phyloP scores from a whole-genome alignment of 2,329 filamentous ascomycete genomes.

The Ilyonectria mors-panacis region DNA sequence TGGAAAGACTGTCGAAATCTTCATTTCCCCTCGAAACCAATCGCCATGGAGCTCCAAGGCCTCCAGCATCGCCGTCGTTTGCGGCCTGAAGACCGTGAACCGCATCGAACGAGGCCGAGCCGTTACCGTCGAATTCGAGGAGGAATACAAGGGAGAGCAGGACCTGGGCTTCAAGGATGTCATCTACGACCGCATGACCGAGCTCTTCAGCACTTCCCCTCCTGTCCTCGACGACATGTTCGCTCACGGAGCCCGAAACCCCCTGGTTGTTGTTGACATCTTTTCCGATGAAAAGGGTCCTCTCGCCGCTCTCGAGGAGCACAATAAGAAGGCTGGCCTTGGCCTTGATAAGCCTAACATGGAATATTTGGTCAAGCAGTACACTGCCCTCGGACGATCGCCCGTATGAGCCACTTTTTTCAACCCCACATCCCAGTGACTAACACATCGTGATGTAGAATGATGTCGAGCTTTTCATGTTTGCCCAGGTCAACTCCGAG shows the following conservation, averaged over 20 bases:
- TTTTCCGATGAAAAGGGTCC: constrained; percentile 76
- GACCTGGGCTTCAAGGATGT: constrained; percentile 74
- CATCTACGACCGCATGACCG: constrained; percentile 96
- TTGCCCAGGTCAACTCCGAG: constrained; percentile 98
- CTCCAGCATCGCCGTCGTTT: constrained; percentile 93
- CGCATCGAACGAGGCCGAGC: constrained; percentile 91
- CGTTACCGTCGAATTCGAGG: constrained; percentile 77
- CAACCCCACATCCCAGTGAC: constrained; percentile 33
- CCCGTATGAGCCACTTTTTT: constrained; percentile 60
- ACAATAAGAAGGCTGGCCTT: constrained; percentile 87
- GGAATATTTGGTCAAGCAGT: constrained; percentile 86
- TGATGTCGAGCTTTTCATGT: constrained; percentile 99
- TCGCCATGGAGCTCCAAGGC: constrained; percentile 99
- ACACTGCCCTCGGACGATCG: constrained; percentile 65
- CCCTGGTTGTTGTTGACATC: constrained; percentile 83
- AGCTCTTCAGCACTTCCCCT: constrained; percentile 77
- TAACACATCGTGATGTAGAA: constrained; percentile 55
- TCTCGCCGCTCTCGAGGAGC: constrained; percentile 80
- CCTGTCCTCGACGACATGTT: constrained; percentile 86
- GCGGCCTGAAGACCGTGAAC: constrained; percentile 80
- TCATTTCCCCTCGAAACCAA: constrained; percentile 86
- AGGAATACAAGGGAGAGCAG: constrained; percentile 59
- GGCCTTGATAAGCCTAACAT: constrained; percentile 92
- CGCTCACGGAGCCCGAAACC: constrained; percentile 72
- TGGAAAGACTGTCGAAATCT: constrained; percentile 69